These are phyloP conservation scores for Encephalitozoon cuniculi DNA, from an alignment of 371 early-diverging fungal genomes.

Conservation along the genomic window DNA sequence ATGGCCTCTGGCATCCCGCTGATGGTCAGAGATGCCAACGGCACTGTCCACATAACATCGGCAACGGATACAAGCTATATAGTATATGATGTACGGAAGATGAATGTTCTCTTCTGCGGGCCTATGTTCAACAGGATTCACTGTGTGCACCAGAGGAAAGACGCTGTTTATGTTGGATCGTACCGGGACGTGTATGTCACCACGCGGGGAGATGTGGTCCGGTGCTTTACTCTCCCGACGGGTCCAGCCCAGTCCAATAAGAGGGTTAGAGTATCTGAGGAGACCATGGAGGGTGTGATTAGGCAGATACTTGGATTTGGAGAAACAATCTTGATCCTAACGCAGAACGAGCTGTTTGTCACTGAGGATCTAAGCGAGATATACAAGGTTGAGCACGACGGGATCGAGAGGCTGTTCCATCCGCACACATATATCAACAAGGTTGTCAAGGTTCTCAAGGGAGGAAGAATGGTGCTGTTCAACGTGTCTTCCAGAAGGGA, in stretches of 20 bases:
- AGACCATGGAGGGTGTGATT: not conserved
- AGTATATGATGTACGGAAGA: not conserved
- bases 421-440: slow-evolving; percentile 33
- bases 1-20: not conserved
- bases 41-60: not conserved
- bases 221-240: not conserved
- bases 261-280: not conserved
- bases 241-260: not conserved
- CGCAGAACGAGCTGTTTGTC: not conserved
- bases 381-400: slow-evolving; percentile 7
- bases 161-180: not conserved
- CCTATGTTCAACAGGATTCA: not conserved
- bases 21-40: not conserved
- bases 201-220: not conserved
- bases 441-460: not conserved
- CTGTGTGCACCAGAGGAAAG: not conserved
- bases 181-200: not conserved
- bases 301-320: slow-evolving; percentile 8
- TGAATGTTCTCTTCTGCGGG: slow-evolving; percentile 2
- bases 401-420: slow-evolving; percentile 4
- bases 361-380: slow-evolving; percentile 3
- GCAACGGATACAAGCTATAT: not conserved
- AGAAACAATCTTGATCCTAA: not conserved
- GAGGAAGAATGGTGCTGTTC: not conserved
- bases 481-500: slow-evolving; percentile 19